These are phyloP conservation scores for Melampsora larici-populina DNA, from an alignment of 1,284 basidiomycete species.

Conservation along the genomic window DNA sequence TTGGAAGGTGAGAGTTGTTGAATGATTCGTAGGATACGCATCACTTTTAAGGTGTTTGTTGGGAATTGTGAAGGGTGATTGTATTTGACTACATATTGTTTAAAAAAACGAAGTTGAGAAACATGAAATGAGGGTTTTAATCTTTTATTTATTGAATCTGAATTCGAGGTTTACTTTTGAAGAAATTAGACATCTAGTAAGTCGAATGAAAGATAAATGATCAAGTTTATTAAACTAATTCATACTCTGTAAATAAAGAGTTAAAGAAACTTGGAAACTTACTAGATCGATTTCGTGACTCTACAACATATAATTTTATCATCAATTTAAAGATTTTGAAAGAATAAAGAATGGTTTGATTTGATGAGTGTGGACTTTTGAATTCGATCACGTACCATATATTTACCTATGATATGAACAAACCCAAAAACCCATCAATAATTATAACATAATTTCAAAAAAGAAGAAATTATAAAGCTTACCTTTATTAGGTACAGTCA, in stretches of 20 bases:
- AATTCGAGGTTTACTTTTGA: background rate
- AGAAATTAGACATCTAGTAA: conserved; percentile 29
- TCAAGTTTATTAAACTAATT: too few relatives aligned
- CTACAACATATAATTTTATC: too few relatives aligned
- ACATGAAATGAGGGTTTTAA: too few relatives aligned
- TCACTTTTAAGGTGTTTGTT: conserved; percentile 11
- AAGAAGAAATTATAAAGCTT: background rate
- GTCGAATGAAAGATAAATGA: too few relatives aligned
- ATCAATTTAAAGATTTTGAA: too few relatives aligned
- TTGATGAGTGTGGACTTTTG: too few relatives aligned
- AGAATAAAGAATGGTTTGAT: too few relatives aligned
- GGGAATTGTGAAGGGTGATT: conserved; percentile 1
- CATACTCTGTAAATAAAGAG: too few relatives aligned
- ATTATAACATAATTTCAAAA: background rate
- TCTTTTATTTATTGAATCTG: too few relatives aligned
- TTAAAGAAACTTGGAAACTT: too few relatives aligned
- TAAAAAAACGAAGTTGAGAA: too few relatives aligned
- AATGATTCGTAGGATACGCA: conserved; percentile 27
- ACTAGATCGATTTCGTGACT: background rate
- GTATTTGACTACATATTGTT: background rate
- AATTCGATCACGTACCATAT: background rate
- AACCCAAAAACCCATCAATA: background rate
- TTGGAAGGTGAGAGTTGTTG: background rate
- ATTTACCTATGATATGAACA: background rate
- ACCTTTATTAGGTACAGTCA: conserved; percentile 34